A percentile compares a stretch with the other conserved stretches of the same genome.
phyloP scores from a whole-genome alignment of 495 filamentous ascomycete genomes.

The Hypoxylon perforatum region DNA sequence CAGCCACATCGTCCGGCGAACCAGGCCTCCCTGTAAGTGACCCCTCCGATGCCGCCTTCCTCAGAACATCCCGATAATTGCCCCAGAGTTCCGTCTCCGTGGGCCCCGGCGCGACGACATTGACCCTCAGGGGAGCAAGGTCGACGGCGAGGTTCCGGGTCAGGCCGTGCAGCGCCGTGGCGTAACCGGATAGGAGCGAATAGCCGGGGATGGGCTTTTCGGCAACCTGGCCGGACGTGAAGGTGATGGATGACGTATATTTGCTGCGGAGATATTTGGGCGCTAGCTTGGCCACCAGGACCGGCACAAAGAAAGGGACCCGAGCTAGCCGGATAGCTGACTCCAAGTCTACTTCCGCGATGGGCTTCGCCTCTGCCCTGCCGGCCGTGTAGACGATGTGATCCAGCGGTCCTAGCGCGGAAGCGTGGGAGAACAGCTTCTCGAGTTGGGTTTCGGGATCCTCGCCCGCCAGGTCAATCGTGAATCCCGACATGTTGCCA shows the following conservation, averaged over 20 bases:
- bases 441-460: not conserved
- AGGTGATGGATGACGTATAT: not conserved
- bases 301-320: not conserved
- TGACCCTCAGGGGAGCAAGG: not conserved
- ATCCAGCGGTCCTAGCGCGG: not conserved
- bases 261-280: not conserved
- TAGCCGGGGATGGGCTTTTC: not conserved
- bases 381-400: not conserved
- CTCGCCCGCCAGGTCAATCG: not conserved
- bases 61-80: not conserved
- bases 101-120: not conserved
- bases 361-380: too few species aligned
- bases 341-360: too few species aligned
- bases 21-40: not conserved
- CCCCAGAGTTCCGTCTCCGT: not conserved
- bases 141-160: not conserved
- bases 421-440: not conserved
- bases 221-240: not conserved
- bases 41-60: not conserved
- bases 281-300: not conserved
- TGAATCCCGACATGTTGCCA: not conserved
- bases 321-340: not conserved
- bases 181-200: not conserved
- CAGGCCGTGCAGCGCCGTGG: not conserved
- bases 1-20: not conserved